Base-by-base conservation (phyloP, 2,329 filamentous ascomycete genomes). In the Ilyonectria sp. region DNA sequence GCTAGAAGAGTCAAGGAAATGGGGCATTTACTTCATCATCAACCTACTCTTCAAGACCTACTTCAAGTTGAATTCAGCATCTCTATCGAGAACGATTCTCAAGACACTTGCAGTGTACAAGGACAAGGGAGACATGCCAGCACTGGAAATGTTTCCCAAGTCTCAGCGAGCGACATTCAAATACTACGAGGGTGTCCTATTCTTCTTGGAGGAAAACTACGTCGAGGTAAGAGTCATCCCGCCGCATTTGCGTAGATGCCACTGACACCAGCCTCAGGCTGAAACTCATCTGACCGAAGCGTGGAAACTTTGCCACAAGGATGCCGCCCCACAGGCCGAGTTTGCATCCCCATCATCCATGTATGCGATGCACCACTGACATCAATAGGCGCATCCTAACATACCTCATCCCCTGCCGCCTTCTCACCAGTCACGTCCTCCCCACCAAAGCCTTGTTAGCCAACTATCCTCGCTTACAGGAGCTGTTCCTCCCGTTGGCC, bases 41-140 rank as follows among this genome's bases (percentile, higher is more conserved):
- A 98, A 97, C 78, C 87, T 99, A 8, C 86, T 98, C 15, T 99
- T 99, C 89, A 98, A 98, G 82, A 98, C 95, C 1, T 98, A 98
- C 81, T 99, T 99, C 85, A 97, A 94, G 84, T 86, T 98, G 70
- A 97, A 97, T 82, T 93, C 93, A 37, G 92, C 97, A 64, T 91
- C 90, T n/a, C 85, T 98, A 21, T 97, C 92, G 19, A 94, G 96
- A 79, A 98, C 96, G 72, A 92, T 98, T 56, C 86, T 99, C 53
- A 93, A 92, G 72, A 94, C 94, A 0, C 86, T 99, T 54, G 87
- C 91, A 53, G 95, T 94, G 13, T 92, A 93, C 61, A 82, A 86
- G 63, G 86, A 91, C 47, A 83, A 86, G 67, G 88, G 89, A 50
- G 95, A 99, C 75, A 92, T 99, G 84, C 96, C 96, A 1, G 84